A percentile compares a stretch with the other conserved stretches of the same genome.
phyloP scores from a whole-genome alignment of 2,329 filamentous ascomycete species.

The Fusarium metavorans region DNA sequence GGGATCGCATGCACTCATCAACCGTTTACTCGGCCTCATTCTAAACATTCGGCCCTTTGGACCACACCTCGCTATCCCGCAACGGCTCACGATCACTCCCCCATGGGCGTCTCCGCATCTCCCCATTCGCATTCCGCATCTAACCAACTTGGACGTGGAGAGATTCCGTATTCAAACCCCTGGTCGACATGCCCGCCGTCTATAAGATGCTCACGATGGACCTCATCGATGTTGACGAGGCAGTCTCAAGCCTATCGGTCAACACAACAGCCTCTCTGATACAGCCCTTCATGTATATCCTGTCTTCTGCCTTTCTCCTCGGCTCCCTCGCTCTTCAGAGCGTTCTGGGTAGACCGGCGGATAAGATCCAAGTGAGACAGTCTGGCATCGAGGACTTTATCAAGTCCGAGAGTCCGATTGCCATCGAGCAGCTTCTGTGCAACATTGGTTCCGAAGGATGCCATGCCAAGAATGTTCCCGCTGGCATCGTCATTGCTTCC shows the following conservation, averaged over 20 bases:
- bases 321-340: conserved; percentile 64
- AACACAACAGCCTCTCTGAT: conserved; percentile 46
- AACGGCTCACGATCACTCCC: conserved; percentile 29
- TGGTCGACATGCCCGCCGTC: conserved; percentile 7
- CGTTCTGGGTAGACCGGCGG: conserved; percentile 60
- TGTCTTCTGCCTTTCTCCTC: conserved; percentile 63
- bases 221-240: conserved; percentile 35
- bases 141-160: conserved; percentile 10
- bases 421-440: conserved; percentile 64
- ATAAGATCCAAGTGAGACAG: conserved; percentile 53
- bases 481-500: conserved; percentile 68
- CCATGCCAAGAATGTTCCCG: conserved; percentile 58
- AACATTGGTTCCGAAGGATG: conserved; percentile 70
- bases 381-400: conserved; percentile 66
- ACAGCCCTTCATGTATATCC: conserved; percentile 62
- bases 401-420: conserved; percentile 62
- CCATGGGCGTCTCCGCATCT: conserved; percentile 28
- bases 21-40: conserved; percentile 33
- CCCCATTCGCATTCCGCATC: conserved; percentile 29
- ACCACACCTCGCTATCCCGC: conserved; percentile 40
- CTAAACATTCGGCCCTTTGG: conserved; percentile 43
- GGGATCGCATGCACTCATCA: conserved; percentile 10
- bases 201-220: conserved; percentile 45
- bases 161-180: not conserved
- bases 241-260: conserved; percentile 43